A percentile compares a stretch with the other conserved stretches of the same genome.
phyloP scores from a whole-genome alignment of 164 flowering plant genomes.

The Annona squamosa region DNA sequence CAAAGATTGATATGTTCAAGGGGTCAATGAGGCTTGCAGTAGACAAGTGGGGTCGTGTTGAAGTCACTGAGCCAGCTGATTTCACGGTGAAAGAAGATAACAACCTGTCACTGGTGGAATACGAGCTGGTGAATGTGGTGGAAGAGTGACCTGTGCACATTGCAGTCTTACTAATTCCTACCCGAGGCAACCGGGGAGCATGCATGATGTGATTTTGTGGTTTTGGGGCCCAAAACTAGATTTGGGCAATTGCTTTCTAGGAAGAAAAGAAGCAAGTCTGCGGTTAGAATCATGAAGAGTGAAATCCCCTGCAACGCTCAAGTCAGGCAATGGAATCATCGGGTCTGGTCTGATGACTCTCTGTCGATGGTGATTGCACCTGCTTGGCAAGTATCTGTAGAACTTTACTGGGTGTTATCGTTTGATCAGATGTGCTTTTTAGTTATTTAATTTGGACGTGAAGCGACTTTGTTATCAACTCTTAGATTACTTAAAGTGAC shows the following conservation, averaged over 20 bases:
- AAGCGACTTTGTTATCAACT: not conserved
- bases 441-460: not conserved
- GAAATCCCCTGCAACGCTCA: not conserved
- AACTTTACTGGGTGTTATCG: not conserved
- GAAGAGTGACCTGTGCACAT: constrained; percentile 19
- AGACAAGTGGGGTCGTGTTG: constrained; percentile 38
- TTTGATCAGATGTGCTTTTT: not conserved
- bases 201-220: constrained; percentile 12
- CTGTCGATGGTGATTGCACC: not conserved
- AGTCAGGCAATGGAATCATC: not conserved
- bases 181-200: not conserved
- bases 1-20: constrained; percentile 35
- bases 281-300: not conserved
- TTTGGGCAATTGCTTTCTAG: constrained; percentile 1
- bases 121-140: constrained; percentile 30
- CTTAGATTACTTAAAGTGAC: not conserved
- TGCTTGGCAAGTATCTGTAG: not conserved
- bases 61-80: constrained; percentile 28
- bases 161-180: not conserved
- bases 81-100: constrained; percentile 32
- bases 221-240: constrained; percentile 10
- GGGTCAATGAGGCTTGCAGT: constrained; percentile 40
- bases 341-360: not conserved
- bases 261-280: not conserved
- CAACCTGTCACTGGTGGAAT: constrained; percentile 31